Conservation (phyloP, 2,329 filamentous ascomycete genomes). For the Sarocladium kiliense region DNA sequence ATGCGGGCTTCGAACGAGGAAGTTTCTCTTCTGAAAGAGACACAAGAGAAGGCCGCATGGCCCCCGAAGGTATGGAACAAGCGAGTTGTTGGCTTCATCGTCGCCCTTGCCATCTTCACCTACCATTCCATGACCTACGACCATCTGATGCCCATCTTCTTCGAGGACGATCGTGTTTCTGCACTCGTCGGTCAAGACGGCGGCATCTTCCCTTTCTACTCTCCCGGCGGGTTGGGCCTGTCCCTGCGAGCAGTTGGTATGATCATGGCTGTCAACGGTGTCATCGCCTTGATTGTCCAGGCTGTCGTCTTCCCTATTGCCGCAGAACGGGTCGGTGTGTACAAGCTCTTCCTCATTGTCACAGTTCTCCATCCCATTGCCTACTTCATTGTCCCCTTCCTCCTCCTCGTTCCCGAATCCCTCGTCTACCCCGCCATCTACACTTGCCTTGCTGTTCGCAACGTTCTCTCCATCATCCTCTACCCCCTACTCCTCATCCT, state of each 20-base stretch:
- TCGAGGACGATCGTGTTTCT: slow-evolving; percentile 65
- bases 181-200: slow-evolving; percentile 28
- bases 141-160: slow-evolving; percentile 85
- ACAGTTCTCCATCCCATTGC: slow-evolving; percentile 56
- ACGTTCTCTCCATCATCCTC: slow-evolving; percentile 57
- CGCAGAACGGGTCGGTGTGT: slow-evolving; percentile 53
- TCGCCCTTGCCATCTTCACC: slow-evolving; percentile 85
- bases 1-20: slow-evolving; percentile 49
- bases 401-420: slow-evolving; percentile 49
- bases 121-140: slow-evolving; percentile 96
- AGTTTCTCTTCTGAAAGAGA: slow-evolving; percentile 29
- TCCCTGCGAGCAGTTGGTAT: slow-evolving; percentile 58
- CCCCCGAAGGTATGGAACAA: slow-evolving; percentile 42
- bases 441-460: slow-evolving; percentile 49
- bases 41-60: slow-evolving; percentile 27
- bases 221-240: slow-evolving; percentile 57
- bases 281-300: slow-evolving; percentile 55
- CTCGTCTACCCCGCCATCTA: slow-evolving; percentile 55
- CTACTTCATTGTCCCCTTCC: slow-evolving; percentile 54
- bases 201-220: slow-evolving; percentile 44
- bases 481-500: slow-evolving; percentile 63
- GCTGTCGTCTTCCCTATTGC: slow-evolving; percentile 56
- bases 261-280: slow-evolving; percentile 54
- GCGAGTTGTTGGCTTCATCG: slow-evolving; percentile 67
- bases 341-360: slow-evolving; percentile 52